Conservation (phyloP, 2,329 filamentous ascomycete genomes). For the Xylariaceae sp. region DNA sequence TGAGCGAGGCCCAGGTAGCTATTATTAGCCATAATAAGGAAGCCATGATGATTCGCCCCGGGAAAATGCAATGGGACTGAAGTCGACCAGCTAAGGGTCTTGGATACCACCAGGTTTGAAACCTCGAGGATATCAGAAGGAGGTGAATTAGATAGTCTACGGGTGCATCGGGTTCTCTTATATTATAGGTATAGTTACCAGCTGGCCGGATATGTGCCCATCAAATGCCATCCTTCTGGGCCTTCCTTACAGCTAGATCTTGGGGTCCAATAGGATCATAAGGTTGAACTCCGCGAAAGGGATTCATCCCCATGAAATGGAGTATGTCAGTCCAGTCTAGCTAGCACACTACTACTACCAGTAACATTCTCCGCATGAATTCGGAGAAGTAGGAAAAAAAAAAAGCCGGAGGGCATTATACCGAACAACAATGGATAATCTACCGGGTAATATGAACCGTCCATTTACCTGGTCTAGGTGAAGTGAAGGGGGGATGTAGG, state of each 20-base stretch:
- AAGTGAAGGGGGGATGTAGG: too few relatives aligned
- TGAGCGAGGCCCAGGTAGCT: constrained; percentile 13
- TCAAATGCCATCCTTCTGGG: not conserved
- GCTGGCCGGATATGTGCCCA: not conserved
- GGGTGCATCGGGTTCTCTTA: constrained; percentile 1
- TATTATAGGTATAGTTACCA: constrained; percentile 1
- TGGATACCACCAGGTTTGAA: not conserved
- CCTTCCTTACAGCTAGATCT: not conserved
- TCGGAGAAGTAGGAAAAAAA: not conserved
- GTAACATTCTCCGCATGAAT: constrained; percentile 3
- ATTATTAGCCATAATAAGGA: constrained; percentile 9
- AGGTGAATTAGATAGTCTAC: not conserved
- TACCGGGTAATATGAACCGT: constrained; percentile 4
- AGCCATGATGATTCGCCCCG: constrained; percentile 3
- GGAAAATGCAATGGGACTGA: not conserved
- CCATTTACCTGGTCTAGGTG: not conserved
- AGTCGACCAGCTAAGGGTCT: not conserved
- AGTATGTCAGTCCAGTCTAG: not conserved
- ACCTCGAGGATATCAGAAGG: not conserved
- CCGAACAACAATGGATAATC: not conserved
- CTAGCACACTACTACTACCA: too few relatives aligned
- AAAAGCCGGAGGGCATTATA: constrained; percentile 6
- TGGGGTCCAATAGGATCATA: constrained; percentile 1
- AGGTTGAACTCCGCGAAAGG: not conserved
- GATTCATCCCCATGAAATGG: not conserved